Percentiles rank a stretch among this genome's conserved stretches.
Evolutionary conservation across 192 early-diverging fungal genomes (phyloP).

Genomic region (Coemansia sp.): DNA sequence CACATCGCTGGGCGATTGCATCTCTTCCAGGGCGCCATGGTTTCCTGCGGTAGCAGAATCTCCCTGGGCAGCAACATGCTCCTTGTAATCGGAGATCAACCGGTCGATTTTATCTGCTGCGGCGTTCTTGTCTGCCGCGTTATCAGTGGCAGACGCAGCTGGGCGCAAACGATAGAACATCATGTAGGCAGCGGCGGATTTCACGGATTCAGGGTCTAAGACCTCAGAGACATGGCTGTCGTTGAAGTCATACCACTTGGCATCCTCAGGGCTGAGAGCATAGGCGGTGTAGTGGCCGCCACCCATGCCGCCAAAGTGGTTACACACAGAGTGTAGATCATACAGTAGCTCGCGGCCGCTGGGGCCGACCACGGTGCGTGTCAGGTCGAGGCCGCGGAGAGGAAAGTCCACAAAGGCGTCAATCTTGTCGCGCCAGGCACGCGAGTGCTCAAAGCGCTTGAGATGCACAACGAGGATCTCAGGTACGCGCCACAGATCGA

Average conservation of each 20-base stretch:
- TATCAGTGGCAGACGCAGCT: not conserved
- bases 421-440: constrained; percentile 70
- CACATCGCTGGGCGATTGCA: constrained; percentile 5
- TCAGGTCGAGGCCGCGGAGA: constrained; percentile 61
- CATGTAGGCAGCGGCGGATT: constrained; percentile 49
- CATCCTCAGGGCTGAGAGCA: constrained; percentile 64
- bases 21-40: not conserved
- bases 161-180: constrained; percentile 46
- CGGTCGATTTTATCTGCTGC: constrained; percentile 24
- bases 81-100: constrained; percentile 24
- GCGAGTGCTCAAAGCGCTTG: constrained; percentile 73
- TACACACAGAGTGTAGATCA: constrained; percentile 75
- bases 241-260: constrained; percentile 79
- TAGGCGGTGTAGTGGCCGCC: constrained; percentile 87
- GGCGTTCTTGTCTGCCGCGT: not conserved
- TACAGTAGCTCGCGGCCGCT: constrained; percentile 54
- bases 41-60: not conserved
- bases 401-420: constrained; percentile 74
- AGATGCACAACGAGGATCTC: constrained; percentile 80
- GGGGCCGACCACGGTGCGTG: constrained; percentile 45
- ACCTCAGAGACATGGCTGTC: constrained; percentile 64
- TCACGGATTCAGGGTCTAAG: constrained; percentile 14
- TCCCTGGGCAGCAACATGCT: not conserved
- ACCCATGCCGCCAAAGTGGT: constrained; percentile 80
- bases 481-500: constrained; percentile 77